These are phyloP conservation scores for Quillaja saponaria DNA, from an alignment of 306 rosid species.

Conservation along the genomic window DNA sequence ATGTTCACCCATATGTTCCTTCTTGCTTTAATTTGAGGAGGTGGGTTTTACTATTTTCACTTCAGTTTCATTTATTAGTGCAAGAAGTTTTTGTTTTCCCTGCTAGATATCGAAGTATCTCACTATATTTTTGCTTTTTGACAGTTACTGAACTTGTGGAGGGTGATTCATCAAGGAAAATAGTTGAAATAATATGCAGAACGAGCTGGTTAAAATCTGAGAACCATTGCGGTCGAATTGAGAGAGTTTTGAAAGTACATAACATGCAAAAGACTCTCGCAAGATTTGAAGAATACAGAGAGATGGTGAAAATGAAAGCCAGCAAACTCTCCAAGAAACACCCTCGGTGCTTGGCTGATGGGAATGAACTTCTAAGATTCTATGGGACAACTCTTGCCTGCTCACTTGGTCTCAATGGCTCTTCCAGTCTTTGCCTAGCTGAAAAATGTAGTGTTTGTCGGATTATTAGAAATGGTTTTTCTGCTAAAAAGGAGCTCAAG, in stretches of 20 bases:
- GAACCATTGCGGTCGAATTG: slow-evolving; percentile 67
- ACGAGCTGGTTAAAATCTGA: slow-evolving; percentile 81
- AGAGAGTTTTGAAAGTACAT: slow-evolving; percentile 87
- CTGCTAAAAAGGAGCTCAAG: slow-evolving; percentile 76
- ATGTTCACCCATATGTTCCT: too few species aligned
- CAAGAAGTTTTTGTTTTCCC: slow-evolving; percentile 21
- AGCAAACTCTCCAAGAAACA: slow-evolving; percentile 93
- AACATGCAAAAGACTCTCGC: slow-evolving; percentile 95
- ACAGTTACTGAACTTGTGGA: slow-evolving; percentile 91
- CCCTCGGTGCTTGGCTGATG: slow-evolving; percentile 91
- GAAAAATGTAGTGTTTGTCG: slow-evolving; percentile 83
- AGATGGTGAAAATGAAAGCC: slow-evolving; percentile 81
- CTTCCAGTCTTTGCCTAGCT: slow-evolving; percentile 70
- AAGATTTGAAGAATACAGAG: slow-evolving; percentile 84
- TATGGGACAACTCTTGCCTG: slow-evolving; percentile 76
- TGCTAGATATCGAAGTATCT: neutral
- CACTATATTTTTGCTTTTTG: neutral
- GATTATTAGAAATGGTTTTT: slow-evolving; percentile 84
- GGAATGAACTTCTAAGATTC: slow-evolving; percentile 89
- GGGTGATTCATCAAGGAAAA: slow-evolving; percentile 92
- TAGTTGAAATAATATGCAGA: slow-evolving; percentile 86
- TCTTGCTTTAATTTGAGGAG: too few species aligned
- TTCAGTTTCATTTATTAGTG: too few species aligned
- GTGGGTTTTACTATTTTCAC: too few species aligned
- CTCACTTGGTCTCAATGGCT: slow-evolving; percentile 75